Evolutionary conservation across 192 early-diverging fungal genomes (phyloP).

Genomic region (Phlyctochytrium planicorne): DNA sequence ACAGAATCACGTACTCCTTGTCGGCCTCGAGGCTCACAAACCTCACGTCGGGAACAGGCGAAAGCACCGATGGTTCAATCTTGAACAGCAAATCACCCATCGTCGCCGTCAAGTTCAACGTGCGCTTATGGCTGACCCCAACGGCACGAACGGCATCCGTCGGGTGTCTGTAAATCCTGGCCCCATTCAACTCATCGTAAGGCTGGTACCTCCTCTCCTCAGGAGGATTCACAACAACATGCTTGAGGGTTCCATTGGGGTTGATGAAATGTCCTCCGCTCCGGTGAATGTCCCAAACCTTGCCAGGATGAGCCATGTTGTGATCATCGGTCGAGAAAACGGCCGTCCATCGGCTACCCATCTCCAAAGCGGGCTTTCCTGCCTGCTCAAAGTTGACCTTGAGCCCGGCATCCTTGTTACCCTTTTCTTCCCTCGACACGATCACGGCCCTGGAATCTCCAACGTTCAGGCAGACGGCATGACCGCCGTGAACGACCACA

Average conservation of each 20-base stretch:
- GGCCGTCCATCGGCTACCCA: slow-evolving; percentile 28
- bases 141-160: slow-evolving; percentile 42
- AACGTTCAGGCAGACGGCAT: slow-evolving; percentile 59
- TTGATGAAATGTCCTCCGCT: slow-evolving; percentile 56
- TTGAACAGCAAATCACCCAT: slow-evolving; percentile 67
- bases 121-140: slow-evolving; percentile 55
- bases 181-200: slow-evolving; percentile 48
- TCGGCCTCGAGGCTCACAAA: slow-evolving; percentile 43
- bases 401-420: slow-evolving; percentile 7
- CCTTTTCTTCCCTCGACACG: slow-evolving; percentile 1
- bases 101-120: slow-evolving; percentile 59
- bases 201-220: slow-evolving; percentile 21
- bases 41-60: slow-evolving; percentile 46
- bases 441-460: slow-evolving; percentile 53
- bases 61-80: slow-evolving; percentile 55
- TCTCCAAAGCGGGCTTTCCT: not conserved
- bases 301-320: slow-evolving; percentile 59
- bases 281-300: slow-evolving; percentile 49
- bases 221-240: slow-evolving; percentile 29
- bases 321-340: slow-evolving; percentile 54
- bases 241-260: slow-evolving; percentile 38
- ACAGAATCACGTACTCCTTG: slow-evolving; percentile 43
- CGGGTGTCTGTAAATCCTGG: slow-evolving; percentile 54
- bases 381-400: not conserved
- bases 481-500: slow-evolving; percentile 47